These are phyloP conservation scores for Ascochyta pisi DNA, from an alignment of 2,329 filamentous ascomycete species.

Conservation along the genomic window DNA sequence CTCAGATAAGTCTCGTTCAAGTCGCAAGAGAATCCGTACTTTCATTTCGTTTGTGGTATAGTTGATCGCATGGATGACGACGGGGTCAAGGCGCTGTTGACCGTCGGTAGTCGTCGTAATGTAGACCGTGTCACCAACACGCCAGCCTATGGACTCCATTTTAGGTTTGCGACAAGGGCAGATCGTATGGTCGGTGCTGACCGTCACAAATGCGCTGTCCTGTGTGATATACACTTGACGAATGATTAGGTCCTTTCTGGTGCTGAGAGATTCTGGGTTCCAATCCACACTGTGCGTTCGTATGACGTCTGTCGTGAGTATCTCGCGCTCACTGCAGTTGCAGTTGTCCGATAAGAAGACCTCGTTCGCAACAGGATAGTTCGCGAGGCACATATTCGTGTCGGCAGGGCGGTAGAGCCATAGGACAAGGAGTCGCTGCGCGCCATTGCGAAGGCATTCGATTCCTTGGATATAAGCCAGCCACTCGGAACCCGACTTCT, in stretches of 20 bases:
- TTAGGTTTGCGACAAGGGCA: slow-evolving; percentile 56
- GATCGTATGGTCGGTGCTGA: slow-evolving; percentile 61
- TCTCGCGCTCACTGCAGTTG: slow-evolving; percentile 65
- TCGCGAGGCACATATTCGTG: slow-evolving; percentile 71
- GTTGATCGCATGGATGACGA: slow-evolving; percentile 59
- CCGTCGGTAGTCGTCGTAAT: slow-evolving; percentile 40
- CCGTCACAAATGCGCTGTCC: slow-evolving; percentile 67
- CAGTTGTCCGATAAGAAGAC: slow-evolving; percentile 80
- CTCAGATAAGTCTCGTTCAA: slow-evolving; percentile 49
- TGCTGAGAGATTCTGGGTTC: slow-evolving; percentile 61
- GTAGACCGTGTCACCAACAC: slow-evolving; percentile 53
- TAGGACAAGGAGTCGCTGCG: slow-evolving; percentile 64
- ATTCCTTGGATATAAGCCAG: slow-evolving; percentile 71
- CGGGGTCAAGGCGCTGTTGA: slow-evolving; percentile 62
- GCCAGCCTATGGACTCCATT: slow-evolving; percentile 9
- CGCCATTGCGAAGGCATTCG: slow-evolving; percentile 38
- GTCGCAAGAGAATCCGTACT: slow-evolving; percentile 63
- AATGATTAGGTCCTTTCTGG: slow-evolving; percentile 63
- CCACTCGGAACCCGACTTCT: slow-evolving; percentile 64
- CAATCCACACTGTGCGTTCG: slow-evolving; percentile 64
- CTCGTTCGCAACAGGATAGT: slow-evolving; percentile 75
- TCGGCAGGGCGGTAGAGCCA: slow-evolving; percentile 78
- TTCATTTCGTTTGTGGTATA: slow-evolving; percentile 41
- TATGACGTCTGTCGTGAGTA: slow-evolving; percentile 64
- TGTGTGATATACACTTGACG: slow-evolving; percentile 71